Percentiles rank a stretch among this genome's conserved stretches.
These are phyloP conservation scores for Trametes cubensis DNA, from an alignment of 768 basidiomycete species.

Conservation along the genomic window DNA sequence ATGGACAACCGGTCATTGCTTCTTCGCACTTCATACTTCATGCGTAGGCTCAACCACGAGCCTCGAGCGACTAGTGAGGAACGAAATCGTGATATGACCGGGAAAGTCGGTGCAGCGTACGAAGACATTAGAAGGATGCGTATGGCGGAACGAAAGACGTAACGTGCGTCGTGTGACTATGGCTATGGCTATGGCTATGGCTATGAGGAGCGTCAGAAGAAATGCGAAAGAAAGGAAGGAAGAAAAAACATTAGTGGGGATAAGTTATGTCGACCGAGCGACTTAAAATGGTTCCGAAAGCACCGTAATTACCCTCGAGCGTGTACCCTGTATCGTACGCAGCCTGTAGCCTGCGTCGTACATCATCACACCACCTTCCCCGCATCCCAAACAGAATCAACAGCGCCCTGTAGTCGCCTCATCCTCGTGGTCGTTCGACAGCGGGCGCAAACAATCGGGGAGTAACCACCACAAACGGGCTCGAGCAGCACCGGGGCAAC, in stretches of 20 bases:
- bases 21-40: too few relatives aligned
- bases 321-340: constrained; percentile 1
- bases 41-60: neutral
- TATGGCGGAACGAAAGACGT: constrained; percentile 10
- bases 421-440: neutral
- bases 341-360: too few relatives aligned
- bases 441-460: neutral
- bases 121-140: constrained; percentile 19
- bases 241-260: constrained; percentile 21
- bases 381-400: neutral
- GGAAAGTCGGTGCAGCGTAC: constrained; percentile 2
- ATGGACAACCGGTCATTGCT: neutral
- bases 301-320: constrained; percentile 5
- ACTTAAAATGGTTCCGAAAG: constrained; percentile 19
- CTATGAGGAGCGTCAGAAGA: neutral
- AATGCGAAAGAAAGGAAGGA: too few relatives aligned
- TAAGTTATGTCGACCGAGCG: constrained; percentile 28
- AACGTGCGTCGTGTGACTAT: neutral
- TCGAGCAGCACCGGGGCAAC: neutral
- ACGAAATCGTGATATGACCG: neutral
- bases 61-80: too few relatives aligned
- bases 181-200: too few relatives aligned
- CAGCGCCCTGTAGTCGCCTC: neutral
- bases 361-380: neutral
- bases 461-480: neutral